Evolutionary conservation across 768 basidiomycete genomes (phyloP), one percentile per base, ranked within the genome.

Genomic region (Pulveroboletus sp.): DNA sequence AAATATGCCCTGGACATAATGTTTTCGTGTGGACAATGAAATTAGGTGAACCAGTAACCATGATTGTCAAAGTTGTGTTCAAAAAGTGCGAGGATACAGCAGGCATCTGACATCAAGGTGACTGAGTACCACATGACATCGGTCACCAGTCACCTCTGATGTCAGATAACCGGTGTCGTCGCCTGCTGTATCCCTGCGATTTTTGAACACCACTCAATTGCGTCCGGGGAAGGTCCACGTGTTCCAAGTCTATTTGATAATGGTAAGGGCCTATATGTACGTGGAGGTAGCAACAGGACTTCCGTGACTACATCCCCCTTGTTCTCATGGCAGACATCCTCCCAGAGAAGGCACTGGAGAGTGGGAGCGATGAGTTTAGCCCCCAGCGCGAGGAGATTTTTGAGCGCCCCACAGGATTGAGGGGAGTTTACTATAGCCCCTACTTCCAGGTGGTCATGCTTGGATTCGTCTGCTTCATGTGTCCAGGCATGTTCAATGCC

Each of bases 401-500:
- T 60, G 69, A 76, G 53, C 75, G 76, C 40, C 81, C 76, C 1
- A 73, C 63, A 8, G 82, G 82, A 13, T 46, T 78, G 46, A 77
- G 67, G 57, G 80, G 79, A 11, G 7, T 83, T 27, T 86, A 84
- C 61, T 77, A 78, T 53, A 72, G 83, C 55, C 77, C 82, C 18
- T 56, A 61, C 26, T 67, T 63, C 33, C 65, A 66, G 39, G 71
- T 85, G 47, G 42, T 43, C 26, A 74, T 89, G 74, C 74, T 89
- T 39, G 88, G 86, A 41, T 75, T 89, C 42, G 80, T 88, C 42
- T 66, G 66, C 54, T 82, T 82, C 63, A 80, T 83, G 81, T 56
- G 71, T 46, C 69, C 69, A 65, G 88, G 88, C 47, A 76, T 89
- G 49, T 91, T 89, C 70, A 91, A 91, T 60, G 82, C 88, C 3